A percentile compares a stretch with the other conserved stretches of the same genome.
Evolutionary conservation across 2,329 filamentous ascomycete genomes (phyloP).

Genomic region (Alternaria dauci): DNA sequence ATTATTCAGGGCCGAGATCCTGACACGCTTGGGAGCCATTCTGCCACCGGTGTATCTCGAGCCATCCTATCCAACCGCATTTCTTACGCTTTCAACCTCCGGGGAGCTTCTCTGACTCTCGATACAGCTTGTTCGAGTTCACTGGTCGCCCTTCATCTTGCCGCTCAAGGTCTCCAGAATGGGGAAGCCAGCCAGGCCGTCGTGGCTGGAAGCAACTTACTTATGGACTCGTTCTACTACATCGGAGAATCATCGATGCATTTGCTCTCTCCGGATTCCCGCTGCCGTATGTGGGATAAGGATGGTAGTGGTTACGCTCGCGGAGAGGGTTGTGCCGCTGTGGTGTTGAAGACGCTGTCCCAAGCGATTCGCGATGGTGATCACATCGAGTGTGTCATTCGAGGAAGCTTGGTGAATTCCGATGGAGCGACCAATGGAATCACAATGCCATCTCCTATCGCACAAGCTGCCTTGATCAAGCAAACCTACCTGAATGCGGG

Average conservation of each 20-base stretch:
- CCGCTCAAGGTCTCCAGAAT: no score
- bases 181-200: not conserved
- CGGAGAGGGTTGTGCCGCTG: no score
- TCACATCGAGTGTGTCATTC: slow-evolving; percentile 53
- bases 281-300: no score
- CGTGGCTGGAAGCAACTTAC: slow-evolving; percentile 7
- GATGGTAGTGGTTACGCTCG: no score
- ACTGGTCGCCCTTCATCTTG: not conserved
- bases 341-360: no score
- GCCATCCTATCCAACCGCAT: no score
- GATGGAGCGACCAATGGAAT: slow-evolving; percentile 54
- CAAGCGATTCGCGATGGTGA: slow-evolving; percentile 49
- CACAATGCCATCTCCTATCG: slow-evolving; percentile 56
- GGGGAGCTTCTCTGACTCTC: not conserved
- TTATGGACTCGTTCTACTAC: no score
- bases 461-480: slow-evolving; percentile 48
- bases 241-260: slow-evolving; percentile 9
- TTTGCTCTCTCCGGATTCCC: not conserved
- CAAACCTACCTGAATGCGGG: no score
- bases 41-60: no score
- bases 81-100: not conserved
- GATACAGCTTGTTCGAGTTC: not conserved
- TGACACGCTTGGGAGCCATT: no score
- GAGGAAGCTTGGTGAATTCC: slow-evolving; percentile 48
- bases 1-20: slow-evolving; percentile 1